A percentile compares a stretch with the other conserved stretches of the same genome.
Conservation (phyloP, 2,329 filamentous ascomycete species). For the Huntiella bhutanensis region DNA sequence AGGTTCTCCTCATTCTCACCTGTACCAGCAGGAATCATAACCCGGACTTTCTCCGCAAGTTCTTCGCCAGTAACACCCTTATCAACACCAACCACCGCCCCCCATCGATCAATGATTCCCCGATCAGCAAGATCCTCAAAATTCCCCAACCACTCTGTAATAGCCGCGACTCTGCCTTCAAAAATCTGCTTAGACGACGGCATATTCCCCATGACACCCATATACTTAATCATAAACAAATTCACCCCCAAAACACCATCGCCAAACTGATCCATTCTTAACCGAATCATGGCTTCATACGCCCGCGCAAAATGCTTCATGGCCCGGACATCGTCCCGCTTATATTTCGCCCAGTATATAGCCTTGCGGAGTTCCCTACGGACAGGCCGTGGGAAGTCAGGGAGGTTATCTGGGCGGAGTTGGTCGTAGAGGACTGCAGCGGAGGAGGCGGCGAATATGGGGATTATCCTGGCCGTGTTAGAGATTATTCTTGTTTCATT, state of each 20-base stretch:
- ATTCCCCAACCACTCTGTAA: conserved; percentile 37
- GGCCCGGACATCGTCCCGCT: conserved; percentile 10
- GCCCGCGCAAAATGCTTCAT: conserved; percentile 8
- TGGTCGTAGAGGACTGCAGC: conserved; percentile 5
- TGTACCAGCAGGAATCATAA: conserved; percentile 10
- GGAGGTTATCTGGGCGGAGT: conserved; percentile 5
- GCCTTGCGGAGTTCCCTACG: conserved; percentile 10
- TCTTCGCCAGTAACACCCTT: conserved; percentile 16
- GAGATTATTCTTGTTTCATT: too few species aligned
- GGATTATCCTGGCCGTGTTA: too few species aligned
- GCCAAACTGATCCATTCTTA: conserved; percentile 61
- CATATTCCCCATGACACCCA: conserved; percentile 58
- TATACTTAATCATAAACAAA: conserved; percentile 59
- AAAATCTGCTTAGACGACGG: conserved; percentile 56
- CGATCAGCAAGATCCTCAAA: conserved; percentile 32
- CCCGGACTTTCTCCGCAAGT: conserved; percentile 15
- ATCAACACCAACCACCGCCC: conserved; percentile 13
- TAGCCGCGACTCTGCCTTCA: conserved; percentile 56
- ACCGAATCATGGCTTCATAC: conserved; percentile 7
- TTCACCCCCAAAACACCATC: conserved; percentile 83
- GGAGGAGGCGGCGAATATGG: too few species aligned
- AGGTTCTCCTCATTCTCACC: conserved; percentile 31
- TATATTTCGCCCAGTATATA: conserved; percentile 12
- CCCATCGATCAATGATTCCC: conserved; percentile 25
- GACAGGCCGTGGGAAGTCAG: conserved; percentile 8